Base-by-base conservation (phyloP, 805 yeast species). In the Spencermartinsiella europaea region DNA sequence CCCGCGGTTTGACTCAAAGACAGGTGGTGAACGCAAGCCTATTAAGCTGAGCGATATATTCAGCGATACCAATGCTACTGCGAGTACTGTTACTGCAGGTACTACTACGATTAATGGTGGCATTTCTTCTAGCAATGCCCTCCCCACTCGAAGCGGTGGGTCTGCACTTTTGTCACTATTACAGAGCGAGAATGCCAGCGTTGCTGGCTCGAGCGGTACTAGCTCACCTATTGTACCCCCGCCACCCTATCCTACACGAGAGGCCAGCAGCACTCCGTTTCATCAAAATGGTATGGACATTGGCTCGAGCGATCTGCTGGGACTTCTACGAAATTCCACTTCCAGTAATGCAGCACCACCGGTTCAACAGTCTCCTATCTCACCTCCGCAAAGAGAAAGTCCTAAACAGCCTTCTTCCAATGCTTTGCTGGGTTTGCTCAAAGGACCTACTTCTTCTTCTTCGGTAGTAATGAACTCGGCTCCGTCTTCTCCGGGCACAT, bases 21-120 rank as follows among this genome's bases (percentile, higher is more conserved):
- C 8, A 4, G 22, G 28, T 34, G 27, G 37, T 12, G 31, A 14
- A 35, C 38, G 38, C 12, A 28, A 49, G 40, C 50, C 40, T 14
- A 15, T 49, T 14, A 31, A 21, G 27, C 46, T 49, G 19, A 27
- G 53, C 22, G 50, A 42, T 20, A n/a, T 48, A 33, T 25, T 36
- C 20, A 42, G 41, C 12, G 5, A 21, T 16, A 38, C 14, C 5
- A n/a, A n/a, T n/a, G n/a, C n/a, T n/a, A n/a, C n/a, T n/a, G n/a
- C n/a, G n/a, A n/a, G n/a, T n/a, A n/a, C n/a, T n/a, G n/a, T n/a
- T n/a, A n/a, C n/a, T n/a, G n/a, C n/a, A n/a, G n/a, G n/a, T n/a
- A n/a, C n/a, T n/a, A n/a, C n/a, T n/a, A n/a, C n/a, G n/a, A n/a
- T n/a, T n/a, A n/a, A n/a, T n/a, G n/a, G n/a, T n/a, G n/a, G 27